phyloP scores from a whole-genome alignment of 192 early-diverging fungal species.

The Backusella luteola region DNA sequence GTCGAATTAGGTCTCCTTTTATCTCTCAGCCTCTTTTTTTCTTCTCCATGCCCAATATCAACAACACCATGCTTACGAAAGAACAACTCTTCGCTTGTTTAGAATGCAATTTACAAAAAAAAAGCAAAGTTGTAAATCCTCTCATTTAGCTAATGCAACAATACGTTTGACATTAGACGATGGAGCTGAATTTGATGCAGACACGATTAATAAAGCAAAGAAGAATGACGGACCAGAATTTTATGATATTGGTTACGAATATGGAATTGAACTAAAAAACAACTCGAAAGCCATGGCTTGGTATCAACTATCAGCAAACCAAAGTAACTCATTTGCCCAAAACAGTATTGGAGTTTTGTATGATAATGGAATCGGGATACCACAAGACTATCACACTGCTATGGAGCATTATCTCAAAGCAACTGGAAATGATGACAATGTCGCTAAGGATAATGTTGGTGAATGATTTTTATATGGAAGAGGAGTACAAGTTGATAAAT shows the following conservation, averaged over 20 bases:
- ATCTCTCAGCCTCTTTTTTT: not conserved
- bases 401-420: not conserved
- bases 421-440: not conserved
- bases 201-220: not conserved
- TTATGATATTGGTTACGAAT: not conserved
- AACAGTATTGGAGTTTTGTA: not conserved
- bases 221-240: not conserved
- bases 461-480: not conserved
- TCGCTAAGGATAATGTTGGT: not conserved
- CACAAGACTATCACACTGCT: not conserved
- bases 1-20: too few species aligned
- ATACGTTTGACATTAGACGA: not conserved
- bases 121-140: not conserved
- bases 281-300: not conserved
- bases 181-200: not conserved
- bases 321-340: not conserved
- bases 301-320: not conserved
- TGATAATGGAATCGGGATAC: not conserved
- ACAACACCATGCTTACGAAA: not conserved
- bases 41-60: not conserved
- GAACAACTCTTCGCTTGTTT: not conserved
- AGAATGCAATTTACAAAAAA: not conserved
- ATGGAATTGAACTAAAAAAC: not conserved
- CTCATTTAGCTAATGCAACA: not conserved
- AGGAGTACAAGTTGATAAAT: not conserved